A percentile compares a stretch with the other conserved stretches of the same genome.
These are phyloP conservation scores for Acacia concinna DNA, from an alignment of 331 rosid genomes.

Conservation along the genomic window DNA sequence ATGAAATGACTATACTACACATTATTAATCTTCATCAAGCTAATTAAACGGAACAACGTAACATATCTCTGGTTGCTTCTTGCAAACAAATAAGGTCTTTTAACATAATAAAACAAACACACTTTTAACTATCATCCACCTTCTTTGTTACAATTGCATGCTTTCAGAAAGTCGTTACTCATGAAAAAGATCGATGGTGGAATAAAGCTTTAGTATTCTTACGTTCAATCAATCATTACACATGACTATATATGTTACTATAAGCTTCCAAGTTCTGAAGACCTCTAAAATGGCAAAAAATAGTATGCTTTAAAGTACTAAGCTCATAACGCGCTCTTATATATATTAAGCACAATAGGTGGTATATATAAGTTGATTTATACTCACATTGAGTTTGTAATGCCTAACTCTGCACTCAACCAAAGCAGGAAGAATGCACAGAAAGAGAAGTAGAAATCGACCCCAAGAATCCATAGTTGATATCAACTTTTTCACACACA, in stretches of 20 bases:
- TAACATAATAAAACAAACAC: too few species aligned
- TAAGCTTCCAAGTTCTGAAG: not conserved
- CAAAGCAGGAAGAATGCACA: constrained; percentile 57
- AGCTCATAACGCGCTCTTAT: too few species aligned
- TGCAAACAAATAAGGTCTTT: too few species aligned
- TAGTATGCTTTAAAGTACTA: not conserved
- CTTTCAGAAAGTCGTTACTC: too few species aligned
- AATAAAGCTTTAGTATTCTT: not conserved
- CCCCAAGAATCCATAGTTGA: constrained; percentile 50
- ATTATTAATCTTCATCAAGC: not conserved
- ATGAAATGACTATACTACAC: not conserved
- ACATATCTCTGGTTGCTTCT: too few species aligned
- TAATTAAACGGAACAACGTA: too few species aligned
- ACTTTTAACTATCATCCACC: too few species aligned
- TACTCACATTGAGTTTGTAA: constrained; percentile 72
- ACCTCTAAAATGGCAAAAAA: not conserved
- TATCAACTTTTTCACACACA: not conserved
- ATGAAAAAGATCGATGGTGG: not conserved
- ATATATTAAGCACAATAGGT: too few species aligned
- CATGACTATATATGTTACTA: not conserved
- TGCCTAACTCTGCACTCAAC: constrained; percentile 71
- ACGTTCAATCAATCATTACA: not conserved
- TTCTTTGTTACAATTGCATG: too few species aligned
- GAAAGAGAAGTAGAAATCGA: constrained; percentile 48
- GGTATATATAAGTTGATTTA: too few species aligned